phyloP scores from a whole-genome alignment of 2,329 filamentous ascomycete genomes.

The Xylariomycetidae sp. region DNA sequence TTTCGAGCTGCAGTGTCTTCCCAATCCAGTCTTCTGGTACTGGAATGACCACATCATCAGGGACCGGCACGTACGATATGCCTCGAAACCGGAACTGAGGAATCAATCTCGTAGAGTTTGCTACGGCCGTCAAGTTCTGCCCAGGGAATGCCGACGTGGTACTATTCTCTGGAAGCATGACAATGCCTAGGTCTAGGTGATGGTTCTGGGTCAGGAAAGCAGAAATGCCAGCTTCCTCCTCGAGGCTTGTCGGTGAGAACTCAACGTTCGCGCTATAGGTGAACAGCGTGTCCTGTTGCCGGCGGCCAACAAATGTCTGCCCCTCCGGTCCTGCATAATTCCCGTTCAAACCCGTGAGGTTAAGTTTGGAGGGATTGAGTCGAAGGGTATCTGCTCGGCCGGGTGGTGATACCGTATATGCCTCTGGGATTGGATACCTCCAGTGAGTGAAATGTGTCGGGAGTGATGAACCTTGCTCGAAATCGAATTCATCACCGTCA shows the following conservation, averaged over 20 bases:
- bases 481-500: slow-evolving; percentile 41
- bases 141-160: slow-evolving; percentile 18
- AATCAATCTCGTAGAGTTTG: slow-evolving; percentile 16
- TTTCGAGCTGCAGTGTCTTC: slow-evolving; percentile 32
- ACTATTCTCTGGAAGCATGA: slow-evolving; percentile 27
- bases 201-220: slow-evolving; percentile 51
- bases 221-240: slow-evolving; percentile 48
- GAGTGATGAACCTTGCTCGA: slow-evolving; percentile 37
- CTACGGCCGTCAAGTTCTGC: slow-evolving; percentile 1
- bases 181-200: slow-evolving; percentile 43
- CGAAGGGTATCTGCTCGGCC: slow-evolving; percentile 39
- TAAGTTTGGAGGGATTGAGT: slow-evolving; percentile 43
- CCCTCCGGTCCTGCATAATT: slow-evolving; percentile 41
- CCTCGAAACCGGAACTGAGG: slow-evolving; percentile 42
- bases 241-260: slow-evolving; percentile 32
- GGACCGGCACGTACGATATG: slow-evolving; percentile 35
- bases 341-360: slow-evolving; percentile 49
- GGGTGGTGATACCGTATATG: slow-evolving; percentile 40
- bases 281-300: slow-evolving; percentile 53
- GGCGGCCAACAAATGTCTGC: slow-evolving; percentile 49
- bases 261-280: slow-evolving; percentile 42
- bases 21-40: slow-evolving; percentile 35
- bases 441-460: slow-evolving; percentile 54
- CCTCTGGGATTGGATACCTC: slow-evolving; percentile 42
- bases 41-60: slow-evolving; percentile 29